Conservation (phyloP, 192 early-diverging fungal species). For the Linnemannia schmuckeri region DNA sequence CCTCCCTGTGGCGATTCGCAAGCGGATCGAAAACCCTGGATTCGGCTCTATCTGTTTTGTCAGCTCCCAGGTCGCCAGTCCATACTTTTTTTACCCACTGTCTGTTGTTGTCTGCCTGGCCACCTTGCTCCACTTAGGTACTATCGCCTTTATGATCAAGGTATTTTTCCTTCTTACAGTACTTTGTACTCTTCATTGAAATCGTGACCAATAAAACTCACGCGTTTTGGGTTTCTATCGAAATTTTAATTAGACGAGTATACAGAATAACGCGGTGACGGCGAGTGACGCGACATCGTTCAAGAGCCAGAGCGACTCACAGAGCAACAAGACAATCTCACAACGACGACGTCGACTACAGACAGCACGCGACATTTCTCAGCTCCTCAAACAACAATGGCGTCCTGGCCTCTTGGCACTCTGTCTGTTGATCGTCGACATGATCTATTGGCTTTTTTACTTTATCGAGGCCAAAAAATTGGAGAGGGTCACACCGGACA, state of each 20-base stretch:
- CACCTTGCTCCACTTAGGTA: constrained; percentile 28
- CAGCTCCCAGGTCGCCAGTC: constrained; percentile 11
- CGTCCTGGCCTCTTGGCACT: constrained; percentile 35
- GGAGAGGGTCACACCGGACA: neutral
- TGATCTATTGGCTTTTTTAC: constrained; percentile 48
- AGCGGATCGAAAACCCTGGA: constrained; percentile 32
- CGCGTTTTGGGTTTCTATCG: constrained; percentile 1
- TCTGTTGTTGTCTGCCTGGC: constrained; percentile 30
- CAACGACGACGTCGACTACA: constrained; percentile 23
- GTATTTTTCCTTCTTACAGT: neutral
- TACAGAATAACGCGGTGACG: constrained; percentile 3
- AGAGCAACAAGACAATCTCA: constrained; percentile 14
- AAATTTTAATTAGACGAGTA: neutral
- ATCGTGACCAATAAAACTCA: neutral
- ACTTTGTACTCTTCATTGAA: no score
- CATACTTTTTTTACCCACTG: constrained; percentile 36
- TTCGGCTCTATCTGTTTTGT: constrained; percentile 47
- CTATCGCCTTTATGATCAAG: constrained; percentile 29
- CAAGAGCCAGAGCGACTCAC: constrained; percentile 1
- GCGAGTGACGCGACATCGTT: constrained; percentile 22
- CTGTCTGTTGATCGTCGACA: constrained; percentile 29
- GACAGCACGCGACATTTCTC: constrained; percentile 36
- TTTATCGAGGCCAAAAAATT: constrained; percentile 42
- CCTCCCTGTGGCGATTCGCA: constrained; percentile 21
- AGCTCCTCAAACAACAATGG: constrained; percentile 44